Conservation (phyloP, 305 asterid species). For the Fraxinus floribunda region DNA sequence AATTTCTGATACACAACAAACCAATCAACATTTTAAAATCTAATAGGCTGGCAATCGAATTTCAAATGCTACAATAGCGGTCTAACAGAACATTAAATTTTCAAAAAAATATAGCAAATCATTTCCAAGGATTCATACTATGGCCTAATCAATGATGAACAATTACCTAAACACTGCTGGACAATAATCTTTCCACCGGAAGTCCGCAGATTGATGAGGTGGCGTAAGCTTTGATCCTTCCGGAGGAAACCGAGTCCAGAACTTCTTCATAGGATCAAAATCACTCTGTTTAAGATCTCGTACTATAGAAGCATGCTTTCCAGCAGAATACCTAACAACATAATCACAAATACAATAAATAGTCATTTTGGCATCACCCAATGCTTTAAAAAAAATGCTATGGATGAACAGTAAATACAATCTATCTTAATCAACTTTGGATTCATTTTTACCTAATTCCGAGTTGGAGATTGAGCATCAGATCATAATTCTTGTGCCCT, state of each 20-base stretch:
- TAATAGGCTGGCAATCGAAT: slow-evolving; percentile 8
- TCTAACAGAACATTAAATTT: background rate
- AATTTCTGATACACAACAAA: slow-evolving; percentile 50
- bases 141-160: background rate
- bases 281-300: slow-evolving; percentile 63
- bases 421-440: slow-evolving; percentile 1
- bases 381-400: background rate
- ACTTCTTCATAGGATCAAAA: slow-evolving; percentile 93
- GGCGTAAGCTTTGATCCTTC: slow-evolving; percentile 89
- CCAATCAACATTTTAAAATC: slow-evolving; percentile 24
- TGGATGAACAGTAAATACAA: background rate
- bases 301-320: slow-evolving; percentile 63
- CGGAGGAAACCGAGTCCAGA: slow-evolving; percentile 81
- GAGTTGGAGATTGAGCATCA: slow-evolving; percentile 94
- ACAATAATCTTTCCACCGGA: slow-evolving; percentile 96
- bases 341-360: slow-evolving; percentile 6
- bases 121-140: background rate
- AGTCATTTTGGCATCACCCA: background rate
- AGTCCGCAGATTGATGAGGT: slow-evolving; percentile 80
- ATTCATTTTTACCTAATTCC: slow-evolving; percentile 64
- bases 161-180: slow-evolving; percentile 87
- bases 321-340: slow-evolving; percentile 66
- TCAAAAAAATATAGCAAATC: background rate
- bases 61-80: background rate
- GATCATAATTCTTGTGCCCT: slow-evolving; percentile 90